These are phyloP conservation scores for Penicillium roqueforti DNA, from an alignment of 495 filamentous ascomycete species.

Conservation along the genomic window DNA sequence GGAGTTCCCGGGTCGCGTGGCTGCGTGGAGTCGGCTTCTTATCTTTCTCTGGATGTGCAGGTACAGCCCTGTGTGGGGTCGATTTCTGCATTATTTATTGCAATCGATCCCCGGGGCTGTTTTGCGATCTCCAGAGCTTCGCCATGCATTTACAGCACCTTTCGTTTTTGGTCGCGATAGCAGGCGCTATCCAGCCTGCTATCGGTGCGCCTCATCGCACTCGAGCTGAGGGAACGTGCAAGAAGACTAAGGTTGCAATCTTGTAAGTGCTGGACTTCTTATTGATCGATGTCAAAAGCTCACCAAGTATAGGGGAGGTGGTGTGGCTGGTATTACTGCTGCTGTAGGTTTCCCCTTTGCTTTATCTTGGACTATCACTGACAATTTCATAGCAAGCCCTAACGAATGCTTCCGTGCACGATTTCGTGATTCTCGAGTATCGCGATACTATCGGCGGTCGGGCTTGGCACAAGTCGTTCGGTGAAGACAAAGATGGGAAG, in stretches of 20 bases:
- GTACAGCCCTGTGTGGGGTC: not conserved
- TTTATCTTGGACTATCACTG: constrained; percentile 1
- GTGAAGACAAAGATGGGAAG: constrained; percentile 44
- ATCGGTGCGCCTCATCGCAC: constrained; percentile 19
- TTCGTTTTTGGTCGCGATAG: constrained; percentile 18
- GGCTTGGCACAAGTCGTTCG: constrained; percentile 55
- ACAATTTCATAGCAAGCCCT: constrained; percentile 52
- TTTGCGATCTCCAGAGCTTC: not conserved
- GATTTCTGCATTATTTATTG: constrained; percentile 5
- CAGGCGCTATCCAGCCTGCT: constrained; percentile 17
- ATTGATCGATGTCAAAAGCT: not conserved
- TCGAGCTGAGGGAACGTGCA: constrained; percentile 24
- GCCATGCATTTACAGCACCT: constrained; percentile 19
- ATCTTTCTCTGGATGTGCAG: not conserved
- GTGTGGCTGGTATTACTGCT: constrained; percentile 65
- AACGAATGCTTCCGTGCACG: constrained; percentile 56
- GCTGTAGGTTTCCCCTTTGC: constrained; percentile 40
- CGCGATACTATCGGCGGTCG: constrained; percentile 61
- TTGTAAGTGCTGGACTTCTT: constrained; percentile 18
- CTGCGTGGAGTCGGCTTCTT: too few species aligned
- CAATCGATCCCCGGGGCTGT: not conserved
- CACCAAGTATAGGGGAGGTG: constrained; percentile 28
- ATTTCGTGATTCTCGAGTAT: constrained; percentile 70
- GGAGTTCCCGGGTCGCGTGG: too few species aligned
- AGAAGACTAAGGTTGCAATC: constrained; percentile 39